These are phyloP conservation scores for Rhizoctonia solani DNA, from an alignment of 1,284 basidiomycete species.

Conservation along the genomic window DNA sequence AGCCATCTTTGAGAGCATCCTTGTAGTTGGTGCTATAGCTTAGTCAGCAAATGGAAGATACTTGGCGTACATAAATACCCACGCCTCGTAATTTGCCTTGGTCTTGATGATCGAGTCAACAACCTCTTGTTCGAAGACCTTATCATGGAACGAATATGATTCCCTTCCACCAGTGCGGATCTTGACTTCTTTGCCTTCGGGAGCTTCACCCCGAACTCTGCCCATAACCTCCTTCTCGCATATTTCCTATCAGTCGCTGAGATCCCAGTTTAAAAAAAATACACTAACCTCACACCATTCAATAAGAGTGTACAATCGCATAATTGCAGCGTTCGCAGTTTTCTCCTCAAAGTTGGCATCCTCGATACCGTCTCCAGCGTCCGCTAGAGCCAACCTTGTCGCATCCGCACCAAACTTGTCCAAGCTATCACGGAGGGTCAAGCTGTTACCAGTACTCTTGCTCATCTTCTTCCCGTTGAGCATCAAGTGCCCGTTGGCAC, in stretches of 20 bases:
- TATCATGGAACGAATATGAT: slow-evolving; percentile 72
- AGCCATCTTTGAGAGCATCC: slow-evolving; percentile 92
- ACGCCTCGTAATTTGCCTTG: slow-evolving; percentile 80
- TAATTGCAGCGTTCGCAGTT: slow-evolving; percentile 96
- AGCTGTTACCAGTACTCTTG: slow-evolving; percentile 91
- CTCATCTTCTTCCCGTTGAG: slow-evolving; percentile 99
- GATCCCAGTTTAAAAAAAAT: background rate
- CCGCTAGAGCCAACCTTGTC: slow-evolving; percentile 89
- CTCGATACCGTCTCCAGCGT: slow-evolving; percentile 96
- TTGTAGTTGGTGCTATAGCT: slow-evolving; percentile 84
- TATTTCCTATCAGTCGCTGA: background rate
- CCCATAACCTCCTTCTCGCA: slow-evolving; percentile 68
- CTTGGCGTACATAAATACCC: slow-evolving; percentile 45
- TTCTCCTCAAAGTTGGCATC: slow-evolving; percentile 99
- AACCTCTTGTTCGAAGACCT: slow-evolving; percentile 90
- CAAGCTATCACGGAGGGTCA: slow-evolving; percentile 78
- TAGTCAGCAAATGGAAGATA: background rate
- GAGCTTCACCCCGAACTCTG: slow-evolving; percentile 46
- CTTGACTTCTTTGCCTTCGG: slow-evolving; percentile 54
- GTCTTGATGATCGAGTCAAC: slow-evolving; percentile 82
- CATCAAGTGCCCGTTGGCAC: slow-evolving; percentile 96
- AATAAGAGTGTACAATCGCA: slow-evolving; percentile 90
- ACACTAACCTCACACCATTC: slow-evolving; percentile 82
- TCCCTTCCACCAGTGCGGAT: slow-evolving; percentile 61
- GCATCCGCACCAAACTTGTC: slow-evolving; percentile 93